phyloP scores from a whole-genome alignment of 345 rosid species.

The Cardamine resedifolia region DNA sequence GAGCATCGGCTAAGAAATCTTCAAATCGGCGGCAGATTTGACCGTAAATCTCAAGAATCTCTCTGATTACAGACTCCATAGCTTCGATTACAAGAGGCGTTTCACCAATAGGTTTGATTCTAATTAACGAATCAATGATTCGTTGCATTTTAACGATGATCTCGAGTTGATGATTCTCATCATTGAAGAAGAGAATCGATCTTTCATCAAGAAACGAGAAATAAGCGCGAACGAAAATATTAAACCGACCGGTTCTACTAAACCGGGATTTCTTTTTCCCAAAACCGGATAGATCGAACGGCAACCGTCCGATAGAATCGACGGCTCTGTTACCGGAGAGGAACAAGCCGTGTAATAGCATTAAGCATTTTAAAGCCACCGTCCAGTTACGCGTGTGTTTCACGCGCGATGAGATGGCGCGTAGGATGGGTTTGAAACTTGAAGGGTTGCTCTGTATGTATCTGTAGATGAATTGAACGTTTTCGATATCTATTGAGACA shows the following conservation, averaged over 20 bases:
- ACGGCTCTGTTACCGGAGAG: conserved; percentile 40
- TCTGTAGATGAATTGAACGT: conserved; percentile 45
- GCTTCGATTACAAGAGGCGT: conserved; percentile 54
- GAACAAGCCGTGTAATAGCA: conserved; percentile 69
- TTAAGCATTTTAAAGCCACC: conserved; percentile 69
- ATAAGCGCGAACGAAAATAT: conserved; percentile 56
- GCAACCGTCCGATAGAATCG: conserved; percentile 46
- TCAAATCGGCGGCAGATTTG: conserved; percentile 47
- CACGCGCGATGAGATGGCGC: conserved; percentile 49
- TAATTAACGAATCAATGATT: conserved; percentile 55
- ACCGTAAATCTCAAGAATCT: conserved; percentile 53
- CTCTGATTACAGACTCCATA: conserved; percentile 59
- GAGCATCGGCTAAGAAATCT: conserved; percentile 30
- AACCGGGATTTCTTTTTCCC: conserved; percentile 41
- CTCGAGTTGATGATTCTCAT: conserved; percentile 17
- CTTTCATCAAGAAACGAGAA: conserved; percentile 59
- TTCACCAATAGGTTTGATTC: conserved; percentile 47
- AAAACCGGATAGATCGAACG: conserved; percentile 68
- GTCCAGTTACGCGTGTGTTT: conserved; percentile 58
- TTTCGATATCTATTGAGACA: conserved; percentile 45
- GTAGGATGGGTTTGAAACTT: conserved; percentile 50
- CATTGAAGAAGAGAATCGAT: conserved; percentile 35
- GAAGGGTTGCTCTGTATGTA: conserved; percentile 52
- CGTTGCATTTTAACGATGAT: conserved; percentile 47
- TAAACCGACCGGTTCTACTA: conserved; percentile 48